Percentiles rank a stretch among this genome's conserved stretches.
Conservation (phyloP, 2,329 filamentous ascomycete species). For the Westerdykella ornata region DNA sequence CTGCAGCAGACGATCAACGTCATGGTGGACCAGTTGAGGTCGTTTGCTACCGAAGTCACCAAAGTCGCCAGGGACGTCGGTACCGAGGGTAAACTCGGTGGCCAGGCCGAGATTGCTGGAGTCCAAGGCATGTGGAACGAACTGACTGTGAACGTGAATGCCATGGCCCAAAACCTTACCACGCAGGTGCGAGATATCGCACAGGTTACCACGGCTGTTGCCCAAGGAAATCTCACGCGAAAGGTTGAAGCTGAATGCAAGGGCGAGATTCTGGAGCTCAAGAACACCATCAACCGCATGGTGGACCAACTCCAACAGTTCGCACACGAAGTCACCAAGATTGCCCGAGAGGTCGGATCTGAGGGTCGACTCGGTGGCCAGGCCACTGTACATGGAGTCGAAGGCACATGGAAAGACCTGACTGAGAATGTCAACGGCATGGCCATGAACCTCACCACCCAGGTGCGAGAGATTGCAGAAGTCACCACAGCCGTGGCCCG, state of each 20-base stretch:
- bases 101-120: slow-evolving; percentile 58
- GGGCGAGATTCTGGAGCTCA: slow-evolving; percentile 48
- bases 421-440: slow-evolving; percentile 51
- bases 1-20: slow-evolving; percentile 80
- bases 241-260: slow-evolving; percentile 49
- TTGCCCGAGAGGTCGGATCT: slow-evolving; percentile 48
- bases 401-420: slow-evolving; percentile 49
- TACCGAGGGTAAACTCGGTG: slow-evolving; percentile 57
- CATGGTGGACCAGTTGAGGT: slow-evolving; percentile 62
- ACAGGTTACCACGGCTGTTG: slow-evolving; percentile 48
- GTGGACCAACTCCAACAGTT: slow-evolving; percentile 49
- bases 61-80: slow-evolving; percentile 59
- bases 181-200: slow-evolving; percentile 50
- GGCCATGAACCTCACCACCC: slow-evolving; percentile 48
- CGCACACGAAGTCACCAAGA: slow-evolving; percentile 49
- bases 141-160: slow-evolving; percentile 52
- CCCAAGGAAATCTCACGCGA: slow-evolving; percentile 46
- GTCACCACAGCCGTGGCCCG: slow-evolving; percentile 49
- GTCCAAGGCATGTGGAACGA: slow-evolving; percentile 63
- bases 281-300: slow-evolving; percentile 49
- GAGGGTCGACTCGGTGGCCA: slow-evolving; percentile 48
- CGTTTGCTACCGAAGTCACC: slow-evolving; percentile 59
- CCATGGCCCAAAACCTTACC: slow-evolving; percentile 49
- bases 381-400: slow-evolving; percentile 48
- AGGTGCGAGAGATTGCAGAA: slow-evolving; percentile 49